Evolutionary conservation across 2,329 filamentous ascomycete genomes (phyloP), one percentile per base, ranked within the genome.

Genomic region (Cryphonectria radicalis): DNA sequence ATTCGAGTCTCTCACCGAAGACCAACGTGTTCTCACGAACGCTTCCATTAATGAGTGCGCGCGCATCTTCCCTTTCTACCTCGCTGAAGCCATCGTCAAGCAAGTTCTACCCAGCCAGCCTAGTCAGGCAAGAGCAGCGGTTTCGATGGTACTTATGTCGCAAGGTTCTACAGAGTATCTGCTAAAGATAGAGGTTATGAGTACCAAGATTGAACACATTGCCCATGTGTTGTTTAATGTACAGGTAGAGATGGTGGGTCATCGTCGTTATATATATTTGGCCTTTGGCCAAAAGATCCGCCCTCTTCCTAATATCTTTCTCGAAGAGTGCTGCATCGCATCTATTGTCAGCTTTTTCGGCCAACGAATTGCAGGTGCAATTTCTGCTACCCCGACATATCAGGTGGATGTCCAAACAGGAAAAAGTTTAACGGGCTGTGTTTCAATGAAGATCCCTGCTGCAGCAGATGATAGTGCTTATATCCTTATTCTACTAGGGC

Each of bases 251-350:
- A 64, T n/a, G 32, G 19, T 46, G 42, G 17, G 25, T 64, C 40
- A 37, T 64, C 1, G 10, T 64, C 63, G 63, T 35, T 46, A 64
- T 64, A 19, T 64, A 64, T 64, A 46, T 64, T n/a, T 40, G 63
- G 40, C 63, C 10, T 32, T 28, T 64, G 63, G 63, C 63, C 40
- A 64, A 46, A 64, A 46, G 19, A 28, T 64, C 46, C 10, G 11
- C 40, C 40, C 63, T 46, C 46, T 25, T n/a, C 63, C 42, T 35
- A 22, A 40, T 40, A 35, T 64, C 40, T 40, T 64, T 40, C n/a
- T 64, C 40, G 22, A 37, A 46, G 63, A 64, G 40, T 64, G 63
- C 63, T 40, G 63, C 40, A 37, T 64, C 6, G 63, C 43, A 32
- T 11, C 25, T 43, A 64, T 64, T 43, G 14, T 2, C 19, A 19